Evolutionary conservation across 2,329 filamentous ascomycete species (phyloP), one percentile per base, ranked within the genome.

Genomic region (Calonectria hawksworthii): DNA sequence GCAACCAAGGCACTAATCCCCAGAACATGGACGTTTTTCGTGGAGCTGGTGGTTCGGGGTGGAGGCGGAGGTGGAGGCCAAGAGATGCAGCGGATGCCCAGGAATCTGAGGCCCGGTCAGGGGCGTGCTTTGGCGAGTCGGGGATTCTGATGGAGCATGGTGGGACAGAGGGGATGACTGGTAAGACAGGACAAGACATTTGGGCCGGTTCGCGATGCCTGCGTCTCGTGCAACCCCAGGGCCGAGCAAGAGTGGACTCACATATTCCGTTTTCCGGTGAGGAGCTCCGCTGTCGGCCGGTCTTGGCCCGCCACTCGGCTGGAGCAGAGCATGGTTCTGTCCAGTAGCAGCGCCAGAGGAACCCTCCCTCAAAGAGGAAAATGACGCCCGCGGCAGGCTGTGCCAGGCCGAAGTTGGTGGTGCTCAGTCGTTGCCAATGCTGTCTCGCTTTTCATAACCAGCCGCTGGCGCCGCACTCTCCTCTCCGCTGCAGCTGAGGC

Each of bases 221-320:
- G 34, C 23, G 36, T 63, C 23, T 16, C 56, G 36, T 41, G 56
- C 23, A 63, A 11, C 56, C 54, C 32, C n/a, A 38, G 34, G n/a
- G 21, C n/a, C 52, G 44, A 63, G 36, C 52, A n/a, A 63, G 36
- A 36, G 56, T 63, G 56, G 34, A 41, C 56, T 63, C 56, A 41
- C 18, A 41, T 23, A 14, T 18, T 61, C 54, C 30, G 30, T 26
- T 70, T 34, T 38, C 52, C n/a, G 11, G 21, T 23, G 59, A 65
- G 70, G 70, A 72, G 70, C 70, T 72, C 70, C 70, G 68, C 68
- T 68, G 52, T 67, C 52, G 70, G 70, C 52, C 32, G 32, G 56
- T 2, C 56, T 63, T 63, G 36, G 36, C 23, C 34, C 56, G 56
- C 56, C 56, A 26, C 34, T 63, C 56, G 8, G 23, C 56, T 63